A percentile compares a stretch with the other conserved stretches of the same genome.
phyloP scores from a whole-genome alignment of 75 land plant species.

The Pseudotsuga menziesii region DNA sequence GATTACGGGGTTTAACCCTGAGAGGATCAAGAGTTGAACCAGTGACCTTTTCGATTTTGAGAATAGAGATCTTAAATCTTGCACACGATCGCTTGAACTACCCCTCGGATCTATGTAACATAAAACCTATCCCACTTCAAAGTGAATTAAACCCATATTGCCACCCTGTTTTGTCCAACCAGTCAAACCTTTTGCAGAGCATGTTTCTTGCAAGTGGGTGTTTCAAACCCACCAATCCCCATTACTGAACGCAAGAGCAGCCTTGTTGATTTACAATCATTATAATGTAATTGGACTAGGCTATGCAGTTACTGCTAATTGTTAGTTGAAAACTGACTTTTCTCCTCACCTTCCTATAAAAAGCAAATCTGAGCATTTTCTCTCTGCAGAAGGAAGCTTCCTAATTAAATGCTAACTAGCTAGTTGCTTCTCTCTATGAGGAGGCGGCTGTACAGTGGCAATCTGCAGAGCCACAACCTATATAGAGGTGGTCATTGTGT shows the following conservation, averaged over 20 bases:
- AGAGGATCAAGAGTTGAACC: too few species aligned
- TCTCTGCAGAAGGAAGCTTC: not conserved
- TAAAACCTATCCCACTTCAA: too few species aligned
- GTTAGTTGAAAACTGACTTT: not conserved
- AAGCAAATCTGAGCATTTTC: not conserved
- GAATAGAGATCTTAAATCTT: too few species aligned
- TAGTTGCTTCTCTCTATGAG: not conserved
- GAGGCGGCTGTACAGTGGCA: slow-evolving; percentile 66
- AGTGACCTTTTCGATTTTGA: too few species aligned
- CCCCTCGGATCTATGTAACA: too few species aligned
- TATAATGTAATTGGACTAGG: not conserved
- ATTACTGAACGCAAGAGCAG: too few species aligned
- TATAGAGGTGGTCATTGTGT: too few species aligned
- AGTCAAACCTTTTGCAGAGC: not conserved
- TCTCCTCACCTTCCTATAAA: not conserved
- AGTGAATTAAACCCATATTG: too few species aligned
- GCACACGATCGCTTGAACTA: too few species aligned
- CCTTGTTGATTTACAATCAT: not conserved
- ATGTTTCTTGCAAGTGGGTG: not conserved
- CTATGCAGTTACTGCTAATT: not conserved
- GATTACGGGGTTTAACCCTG: too few species aligned
- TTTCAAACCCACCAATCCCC: too few species aligned
- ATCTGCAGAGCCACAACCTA: slow-evolving; percentile 33
- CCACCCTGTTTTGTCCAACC: too few species aligned
- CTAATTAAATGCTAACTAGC: not conserved